Conservation (phyloP, 2,329 filamentous ascomycete genomes). For the Cytospora schulzeri region DNA sequence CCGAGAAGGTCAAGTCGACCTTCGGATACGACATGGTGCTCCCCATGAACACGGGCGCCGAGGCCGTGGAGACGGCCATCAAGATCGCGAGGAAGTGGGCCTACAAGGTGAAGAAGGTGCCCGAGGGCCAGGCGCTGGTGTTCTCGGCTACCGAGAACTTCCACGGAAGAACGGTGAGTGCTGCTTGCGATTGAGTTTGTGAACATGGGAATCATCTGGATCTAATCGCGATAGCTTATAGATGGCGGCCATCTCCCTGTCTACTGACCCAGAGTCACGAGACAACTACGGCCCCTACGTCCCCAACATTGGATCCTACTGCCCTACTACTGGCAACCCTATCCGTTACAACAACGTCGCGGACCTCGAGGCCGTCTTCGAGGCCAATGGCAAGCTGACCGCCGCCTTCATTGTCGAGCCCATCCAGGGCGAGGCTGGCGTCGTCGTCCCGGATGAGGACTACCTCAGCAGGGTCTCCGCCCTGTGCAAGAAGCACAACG, state of each 20-base stretch:
- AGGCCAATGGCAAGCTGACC: slow-evolving; percentile 78
- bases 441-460: slow-evolving; percentile 88
- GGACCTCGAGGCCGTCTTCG: slow-evolving; percentile 77
- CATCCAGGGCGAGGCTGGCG: slow-evolving; percentile 96
- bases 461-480: slow-evolving; percentile 80
- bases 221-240: slow-evolving; percentile 38
- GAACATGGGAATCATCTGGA: slow-evolving; percentile 16
- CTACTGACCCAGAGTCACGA: slow-evolving; percentile 90
- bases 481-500: slow-evolving; percentile 93
- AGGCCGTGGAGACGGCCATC: slow-evolving; percentile 93
- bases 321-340: slow-evolving; percentile 73
- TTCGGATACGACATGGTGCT: slow-evolving; percentile 98
- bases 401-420: slow-evolving; percentile 95
- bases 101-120: slow-evolving; percentile 92
- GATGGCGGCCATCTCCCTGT: slow-evolving; percentile 95
- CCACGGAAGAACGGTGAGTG: slow-evolving; percentile 85
- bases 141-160: slow-evolving; percentile 91
- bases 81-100: slow-evolving; percentile 98
- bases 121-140: slow-evolving; percentile 79
- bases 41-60: slow-evolving; percentile 97
- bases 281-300: slow-evolving; percentile 97
- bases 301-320: slow-evolving; percentile 78
- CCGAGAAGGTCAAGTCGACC: slow-evolving; percentile 83
- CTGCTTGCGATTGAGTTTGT: slow-evolving; percentile 21
- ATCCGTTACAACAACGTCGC: slow-evolving; percentile 86